Conservation (phyloP, 345 rosid species). For the Citrus inodora region DNA sequence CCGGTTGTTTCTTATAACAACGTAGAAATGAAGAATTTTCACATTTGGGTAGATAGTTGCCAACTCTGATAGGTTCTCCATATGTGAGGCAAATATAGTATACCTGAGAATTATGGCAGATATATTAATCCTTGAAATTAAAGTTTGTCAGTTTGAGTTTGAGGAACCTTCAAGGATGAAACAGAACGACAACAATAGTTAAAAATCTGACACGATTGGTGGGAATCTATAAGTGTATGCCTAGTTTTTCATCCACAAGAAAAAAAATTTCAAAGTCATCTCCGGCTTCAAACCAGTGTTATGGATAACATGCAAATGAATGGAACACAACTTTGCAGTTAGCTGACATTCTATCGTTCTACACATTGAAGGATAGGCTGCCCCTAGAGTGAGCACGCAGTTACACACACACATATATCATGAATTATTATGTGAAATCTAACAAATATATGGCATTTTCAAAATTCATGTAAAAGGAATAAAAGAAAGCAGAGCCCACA, state of each 20-base stretch:
- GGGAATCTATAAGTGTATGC: no score
- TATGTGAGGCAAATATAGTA: slow-evolving; percentile 82
- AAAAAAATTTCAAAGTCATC: background rate
- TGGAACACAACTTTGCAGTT: background rate
- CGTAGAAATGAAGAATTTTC: slow-evolving; percentile 77
- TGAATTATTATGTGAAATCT: background rate
- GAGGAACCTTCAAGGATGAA: background rate
- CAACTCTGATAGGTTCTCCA: slow-evolving; percentile 77
- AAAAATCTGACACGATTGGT: no score
- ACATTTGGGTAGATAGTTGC: slow-evolving; percentile 86
- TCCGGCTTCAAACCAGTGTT: background rate
- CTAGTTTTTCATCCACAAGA: background rate
- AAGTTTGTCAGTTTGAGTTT: background rate
- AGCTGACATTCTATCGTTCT: background rate
- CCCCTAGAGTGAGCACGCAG: background rate
- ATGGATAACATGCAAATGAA: background rate
- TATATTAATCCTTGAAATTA: background rate
- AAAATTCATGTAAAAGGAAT: background rate
- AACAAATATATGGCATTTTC: background rate
- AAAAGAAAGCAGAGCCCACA: background rate
- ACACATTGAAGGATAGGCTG: background rate
- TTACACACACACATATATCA: background rate
- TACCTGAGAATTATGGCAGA: slow-evolving; percentile 50
- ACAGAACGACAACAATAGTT: no score
- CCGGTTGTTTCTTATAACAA: slow-evolving; percentile 64